Percentiles rank a stretch among this genome's conserved stretches.
Evolutionary conservation across 1,284 basidiomycete genomes (phyloP).

Genomic region (Mycosarcoma mackinlayi): DNA sequence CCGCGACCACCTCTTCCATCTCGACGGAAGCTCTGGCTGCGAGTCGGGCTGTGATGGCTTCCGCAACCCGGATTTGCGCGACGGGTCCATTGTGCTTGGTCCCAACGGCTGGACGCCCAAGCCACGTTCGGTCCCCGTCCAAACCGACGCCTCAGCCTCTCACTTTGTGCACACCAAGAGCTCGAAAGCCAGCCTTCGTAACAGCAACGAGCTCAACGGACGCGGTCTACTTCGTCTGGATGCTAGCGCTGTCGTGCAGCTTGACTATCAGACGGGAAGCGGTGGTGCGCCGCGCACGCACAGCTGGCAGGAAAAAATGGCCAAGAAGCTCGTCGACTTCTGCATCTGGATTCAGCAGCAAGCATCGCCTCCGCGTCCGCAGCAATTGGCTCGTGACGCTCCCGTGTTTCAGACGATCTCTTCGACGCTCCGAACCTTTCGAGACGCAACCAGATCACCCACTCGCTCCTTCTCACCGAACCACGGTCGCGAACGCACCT

Average conservation of each 20-base stretch:
- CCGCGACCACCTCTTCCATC: conserved; percentile 72
- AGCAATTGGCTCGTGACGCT: conserved; percentile 4
- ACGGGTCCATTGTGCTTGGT: conserved; percentile 57
- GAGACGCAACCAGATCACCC: conserved; percentile 23
- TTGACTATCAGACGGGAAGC: conserved; percentile 51
- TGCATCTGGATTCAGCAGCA: conserved; percentile 67
- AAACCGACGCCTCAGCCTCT: conserved; percentile 30
- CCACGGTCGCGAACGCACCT: conserved; percentile 19
- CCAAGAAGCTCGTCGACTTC: conserved; percentile 59
- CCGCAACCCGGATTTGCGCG: conserved; percentile 23
- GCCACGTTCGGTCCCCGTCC: conserved; percentile 26
- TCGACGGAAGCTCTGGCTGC: conserved; percentile 10
- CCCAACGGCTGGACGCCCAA: conserved; percentile 60
- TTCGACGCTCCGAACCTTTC: conserved; percentile 28
- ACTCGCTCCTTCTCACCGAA: conserved; percentile 36
- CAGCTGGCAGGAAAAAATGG: conserved; percentile 17
- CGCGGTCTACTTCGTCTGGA: conserved; percentile 26
- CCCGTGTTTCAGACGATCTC: conserved; percentile 20
- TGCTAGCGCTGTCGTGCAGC: conserved; percentile 61
- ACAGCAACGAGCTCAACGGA: conserved; percentile 2
- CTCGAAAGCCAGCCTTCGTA: conserved; percentile 16
- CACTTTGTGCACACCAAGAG: conserved; percentile 23
- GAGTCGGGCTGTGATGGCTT: conserved; percentile 14
- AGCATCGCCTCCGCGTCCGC: conserved; percentile 29
- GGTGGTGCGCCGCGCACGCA: background rate